Evolutionary conservation across 805 yeast genomes (phyloP).

Genomic region (Starmerella tilneyi): DNA sequence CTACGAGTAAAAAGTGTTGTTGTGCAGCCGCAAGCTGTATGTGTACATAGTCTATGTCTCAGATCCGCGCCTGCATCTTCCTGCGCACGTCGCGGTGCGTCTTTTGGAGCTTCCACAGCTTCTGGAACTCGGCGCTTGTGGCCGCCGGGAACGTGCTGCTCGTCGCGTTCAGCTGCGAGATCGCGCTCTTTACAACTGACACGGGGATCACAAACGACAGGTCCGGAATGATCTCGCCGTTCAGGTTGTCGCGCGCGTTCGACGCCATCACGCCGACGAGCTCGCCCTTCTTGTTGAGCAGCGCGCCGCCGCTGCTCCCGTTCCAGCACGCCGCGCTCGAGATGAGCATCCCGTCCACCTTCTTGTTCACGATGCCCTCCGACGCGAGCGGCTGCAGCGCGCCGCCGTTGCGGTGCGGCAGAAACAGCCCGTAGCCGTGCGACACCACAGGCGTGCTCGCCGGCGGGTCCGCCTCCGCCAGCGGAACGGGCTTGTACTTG

Average conservation of each 20-base stretch:
- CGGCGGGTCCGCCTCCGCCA: constrained; percentile 18
- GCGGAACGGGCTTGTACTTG: constrained; percentile 17
- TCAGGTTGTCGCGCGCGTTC: constrained; percentile 29
- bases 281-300: constrained; percentile 22
- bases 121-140: constrained; percentile 12
- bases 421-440: constrained; percentile 31
- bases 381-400: constrained; percentile 28
- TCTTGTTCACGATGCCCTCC: constrained; percentile 22
- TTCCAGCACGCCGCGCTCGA: constrained; percentile 34
- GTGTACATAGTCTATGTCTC: too few relatives aligned
- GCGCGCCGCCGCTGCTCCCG: constrained; percentile 34
- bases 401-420: constrained; percentile 24
- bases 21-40: too few relatives aligned
- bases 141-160: background rate
- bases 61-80: background rate
- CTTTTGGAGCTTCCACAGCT: constrained; percentile 20
- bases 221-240: constrained; percentile 31
- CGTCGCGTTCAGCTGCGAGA: background rate
- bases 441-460: constrained; percentile 26
- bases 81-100: constrained; percentile 15
- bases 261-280: constrained; percentile 33
- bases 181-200: constrained; percentile 23
- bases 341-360: constrained; percentile 26
- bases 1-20: too few relatives aligned
- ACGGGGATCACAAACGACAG: constrained; percentile 32